phyloP scores from a whole-genome alignment of 257 asterid genomes.

The Nicotiana sylvestris region DNA sequence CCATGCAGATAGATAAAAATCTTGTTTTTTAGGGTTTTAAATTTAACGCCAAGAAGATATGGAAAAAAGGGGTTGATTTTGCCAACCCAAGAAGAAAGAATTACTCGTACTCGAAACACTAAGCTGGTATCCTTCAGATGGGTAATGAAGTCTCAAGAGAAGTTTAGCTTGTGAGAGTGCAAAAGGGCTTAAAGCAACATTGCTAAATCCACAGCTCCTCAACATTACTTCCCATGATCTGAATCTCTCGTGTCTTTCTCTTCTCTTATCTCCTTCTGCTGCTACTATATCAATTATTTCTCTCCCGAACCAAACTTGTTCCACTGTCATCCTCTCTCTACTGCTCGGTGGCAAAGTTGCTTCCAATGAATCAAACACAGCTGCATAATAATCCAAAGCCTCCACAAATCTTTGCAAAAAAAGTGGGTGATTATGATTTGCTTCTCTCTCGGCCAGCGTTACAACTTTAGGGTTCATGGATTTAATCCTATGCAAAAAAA shows the following conservation, averaged over 20 bases:
- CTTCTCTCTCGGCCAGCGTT: slow-evolving; percentile 79
- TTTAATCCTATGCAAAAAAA: slow-evolving; percentile 59
- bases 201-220: slow-evolving; percentile 57
- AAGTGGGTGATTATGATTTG: slow-evolving; percentile 70
- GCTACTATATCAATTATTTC: slow-evolving; percentile 77
- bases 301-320: slow-evolving; percentile 77
- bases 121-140: slow-evolving; percentile 91
- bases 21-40: slow-evolving; percentile 48
- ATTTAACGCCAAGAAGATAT: slow-evolving; percentile 86
- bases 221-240: slow-evolving; percentile 75
- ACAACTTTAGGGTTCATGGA: slow-evolving; percentile 59
- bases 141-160: slow-evolving; percentile 80
- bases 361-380: slow-evolving; percentile 82
- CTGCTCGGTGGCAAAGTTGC: slow-evolving; percentile 88
- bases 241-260: slow-evolving; percentile 75
- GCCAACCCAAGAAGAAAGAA: slow-evolving; percentile 93
- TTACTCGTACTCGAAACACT: slow-evolving; percentile 40
- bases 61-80: slow-evolving; percentile 85
- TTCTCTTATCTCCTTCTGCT: slow-evolving; percentile 53
- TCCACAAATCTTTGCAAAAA: slow-evolving; percentile 69
- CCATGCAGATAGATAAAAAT: slow-evolving; percentile 1
- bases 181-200: slow-evolving; percentile 62
- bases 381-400: slow-evolving; percentile 82
- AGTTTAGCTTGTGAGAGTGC: slow-evolving; percentile 91
- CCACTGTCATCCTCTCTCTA: slow-evolving; percentile 70